These are phyloP conservation scores for Hansenula sp. DNA, from an alignment of 1,139 yeast species.

Conservation along the genomic window DNA sequence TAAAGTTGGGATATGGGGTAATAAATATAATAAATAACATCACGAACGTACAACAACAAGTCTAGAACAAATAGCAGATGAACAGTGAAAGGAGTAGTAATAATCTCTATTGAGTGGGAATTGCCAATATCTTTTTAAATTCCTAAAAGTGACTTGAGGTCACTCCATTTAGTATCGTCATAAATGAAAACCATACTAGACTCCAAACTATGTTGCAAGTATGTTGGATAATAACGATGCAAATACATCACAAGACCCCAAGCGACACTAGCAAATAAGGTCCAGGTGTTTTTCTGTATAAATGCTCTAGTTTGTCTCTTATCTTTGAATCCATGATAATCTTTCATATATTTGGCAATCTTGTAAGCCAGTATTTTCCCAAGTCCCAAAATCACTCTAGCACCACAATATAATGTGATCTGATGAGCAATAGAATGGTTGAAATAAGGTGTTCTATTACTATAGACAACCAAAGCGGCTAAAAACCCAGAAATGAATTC, in stretches of 20 bases:
- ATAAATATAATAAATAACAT: too few relatives aligned
- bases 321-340: conserved; percentile 5
- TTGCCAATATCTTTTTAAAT: not conserved
- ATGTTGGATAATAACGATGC: conserved; percentile 59
- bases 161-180: conserved; percentile 39
- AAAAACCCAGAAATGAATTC: conserved; percentile 61
- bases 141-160: conserved; percentile 18
- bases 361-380: conserved; percentile 35
- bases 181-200: conserved; percentile 72
- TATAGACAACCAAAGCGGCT: conserved; percentile 43
- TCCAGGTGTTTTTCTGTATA: conserved; percentile 50
- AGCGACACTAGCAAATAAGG: conserved; percentile 58
- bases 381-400: conserved; percentile 48
- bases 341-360: conserved; percentile 10
- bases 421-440: conserved; percentile 51
- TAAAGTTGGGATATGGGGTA: not conserved
- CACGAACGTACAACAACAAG: not conserved
- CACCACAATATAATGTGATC: conserved; percentile 55
- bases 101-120: not conserved
- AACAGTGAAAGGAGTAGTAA: too few relatives aligned
- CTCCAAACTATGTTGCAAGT: conserved; percentile 62
- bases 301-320: conserved; percentile 31
- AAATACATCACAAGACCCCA: conserved; percentile 79
- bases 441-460: conserved; percentile 17
- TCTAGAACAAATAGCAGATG: too few relatives aligned